These are phyloP conservation scores for Raddia guianensis DNA, from an alignment of 176 grass and related monocot species.

Conservation along the genomic window DNA sequence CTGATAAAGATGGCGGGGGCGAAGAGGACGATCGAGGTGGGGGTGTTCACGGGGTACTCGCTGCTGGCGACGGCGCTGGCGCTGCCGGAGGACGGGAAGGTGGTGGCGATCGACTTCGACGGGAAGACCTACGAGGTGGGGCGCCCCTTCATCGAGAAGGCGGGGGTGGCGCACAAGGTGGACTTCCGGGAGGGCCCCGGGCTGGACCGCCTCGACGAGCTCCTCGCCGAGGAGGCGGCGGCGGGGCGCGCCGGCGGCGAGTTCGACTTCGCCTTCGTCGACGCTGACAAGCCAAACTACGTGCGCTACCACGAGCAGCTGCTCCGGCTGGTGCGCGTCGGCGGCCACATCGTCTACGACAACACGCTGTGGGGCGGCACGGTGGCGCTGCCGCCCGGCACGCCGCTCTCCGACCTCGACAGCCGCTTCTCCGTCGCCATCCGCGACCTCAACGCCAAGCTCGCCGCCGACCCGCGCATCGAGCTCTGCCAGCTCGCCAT, in stretches of 20 bases:
- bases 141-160: constrained; percentile 50
- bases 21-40: constrained; percentile 59
- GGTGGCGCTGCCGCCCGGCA: constrained; percentile 45
- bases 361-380: constrained; percentile 74
- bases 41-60: constrained; percentile 85
- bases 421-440: neutral
- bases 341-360: constrained; percentile 64
- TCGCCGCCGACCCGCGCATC: constrained; percentile 45
- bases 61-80: constrained; percentile 74
- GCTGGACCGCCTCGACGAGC: constrained; percentile 43
- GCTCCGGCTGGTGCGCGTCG: constrained; percentile 51
- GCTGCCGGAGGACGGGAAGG: constrained; percentile 66
- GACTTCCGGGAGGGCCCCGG: constrained; percentile 59
- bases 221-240: constrained; percentile 46
- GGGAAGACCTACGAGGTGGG: constrained; percentile 56
- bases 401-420: constrained; percentile 12
- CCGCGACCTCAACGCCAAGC: constrained; percentile 38
- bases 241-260: neutral
- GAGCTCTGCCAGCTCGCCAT: constrained; percentile 72
- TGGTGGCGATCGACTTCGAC: constrained; percentile 57
- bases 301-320: constrained; percentile 56
- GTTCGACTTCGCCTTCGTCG: constrained; percentile 77
- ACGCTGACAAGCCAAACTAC: constrained; percentile 74
- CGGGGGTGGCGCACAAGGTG: constrained; percentile 60
- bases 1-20: constrained; percentile 70